These are phyloP conservation scores for Wickerhamiella dianesei DNA, from an alignment of 805 yeast species.

Conservation along the genomic window DNA sequence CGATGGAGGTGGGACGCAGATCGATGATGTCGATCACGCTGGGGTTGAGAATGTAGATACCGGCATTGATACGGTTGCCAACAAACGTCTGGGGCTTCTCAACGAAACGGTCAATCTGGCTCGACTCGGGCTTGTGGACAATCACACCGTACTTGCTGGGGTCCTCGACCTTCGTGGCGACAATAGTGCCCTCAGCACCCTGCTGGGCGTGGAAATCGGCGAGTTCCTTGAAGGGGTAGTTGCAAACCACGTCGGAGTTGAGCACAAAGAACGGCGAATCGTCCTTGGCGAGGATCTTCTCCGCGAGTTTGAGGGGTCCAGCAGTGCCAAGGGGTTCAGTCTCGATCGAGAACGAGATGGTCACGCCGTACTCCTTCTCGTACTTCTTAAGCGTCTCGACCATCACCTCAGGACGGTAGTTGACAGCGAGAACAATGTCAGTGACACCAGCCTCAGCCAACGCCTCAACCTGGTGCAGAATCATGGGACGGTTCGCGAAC, in stretches of 20 bases:
- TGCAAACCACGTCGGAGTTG: slow-evolving; percentile 97
- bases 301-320: slow-evolving; percentile 97
- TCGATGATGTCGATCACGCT: slow-evolving; percentile 92
- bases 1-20: slow-evolving; percentile 97
- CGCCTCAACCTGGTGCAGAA: slow-evolving; percentile 95
- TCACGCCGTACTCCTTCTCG: slow-evolving; percentile 88
- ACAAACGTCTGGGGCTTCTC: slow-evolving; percentile 99
- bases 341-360: slow-evolving; percentile 93
- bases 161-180: slow-evolving; percentile 98
- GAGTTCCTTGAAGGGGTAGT: slow-evolving; percentile 90
- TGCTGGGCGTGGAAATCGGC: slow-evolving; percentile 87
- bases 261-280: slow-evolving; percentile 92
- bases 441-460: slow-evolving; percentile 97
- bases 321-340: slow-evolving; percentile 99
- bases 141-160: slow-evolving; percentile 99
- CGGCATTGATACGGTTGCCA: slow-evolving; percentile 99
- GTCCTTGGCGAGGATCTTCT: slow-evolving; percentile 83
- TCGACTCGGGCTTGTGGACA: slow-evolving; percentile 89
- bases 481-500: slow-evolving; percentile 99
- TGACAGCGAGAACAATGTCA: slow-evolving; percentile 95
- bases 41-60: slow-evolving; percentile 96
- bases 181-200: slow-evolving; percentile 97
- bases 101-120: slow-evolving; percentile 94
- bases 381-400: slow-evolving; percentile 86
- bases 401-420: slow-evolving; percentile 99